Conservation (phyloP, 805 yeast species). For the Naumovozyma castellii region DNA sequence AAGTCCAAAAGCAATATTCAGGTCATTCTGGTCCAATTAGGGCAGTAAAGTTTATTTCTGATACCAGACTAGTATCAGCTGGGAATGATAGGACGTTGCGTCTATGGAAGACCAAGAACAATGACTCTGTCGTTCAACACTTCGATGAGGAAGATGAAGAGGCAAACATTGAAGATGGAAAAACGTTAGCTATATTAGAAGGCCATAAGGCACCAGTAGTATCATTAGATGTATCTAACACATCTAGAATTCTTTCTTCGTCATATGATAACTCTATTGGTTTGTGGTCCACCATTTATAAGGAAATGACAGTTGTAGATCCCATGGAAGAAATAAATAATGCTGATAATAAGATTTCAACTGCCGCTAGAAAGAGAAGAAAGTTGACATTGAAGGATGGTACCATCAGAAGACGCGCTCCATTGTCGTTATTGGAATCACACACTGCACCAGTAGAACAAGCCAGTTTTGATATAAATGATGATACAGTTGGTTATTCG, state of each 20-base stretch:
- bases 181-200: conserved; percentile 73
- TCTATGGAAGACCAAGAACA: conserved; percentile 67
- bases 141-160: conserved; percentile 34
- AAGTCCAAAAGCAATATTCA: conserved; percentile 64
- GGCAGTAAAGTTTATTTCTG: conserved; percentile 69
- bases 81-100: conserved; percentile 86
- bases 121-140: conserved; percentile 10
- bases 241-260: conserved; percentile 68
- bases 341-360: conserved; percentile 41
- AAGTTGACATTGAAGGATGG: conserved; percentile 70
- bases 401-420: conserved; percentile 69
- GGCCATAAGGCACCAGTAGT: conserved; percentile 90
- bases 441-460: conserved; percentile 85
- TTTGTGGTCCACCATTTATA: conserved; percentile 79
- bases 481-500: conserved; percentile 78
- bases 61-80: conserved; percentile 68
- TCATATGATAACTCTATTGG: conserved; percentile 74
- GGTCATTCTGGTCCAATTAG: conserved; percentile 88
- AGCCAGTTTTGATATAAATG: conserved; percentile 62
- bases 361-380: conserved; percentile 83
- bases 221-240: conserved; percentile 49
- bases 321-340: conserved; percentile 38
- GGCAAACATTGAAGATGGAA: conserved; percentile 52
- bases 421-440: conserved; percentile 67
- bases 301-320: conserved; percentile 66